Base-by-base conservation (phyloP, 2,329 filamentous ascomycete species). In the Penicillium frequentans region DNA sequence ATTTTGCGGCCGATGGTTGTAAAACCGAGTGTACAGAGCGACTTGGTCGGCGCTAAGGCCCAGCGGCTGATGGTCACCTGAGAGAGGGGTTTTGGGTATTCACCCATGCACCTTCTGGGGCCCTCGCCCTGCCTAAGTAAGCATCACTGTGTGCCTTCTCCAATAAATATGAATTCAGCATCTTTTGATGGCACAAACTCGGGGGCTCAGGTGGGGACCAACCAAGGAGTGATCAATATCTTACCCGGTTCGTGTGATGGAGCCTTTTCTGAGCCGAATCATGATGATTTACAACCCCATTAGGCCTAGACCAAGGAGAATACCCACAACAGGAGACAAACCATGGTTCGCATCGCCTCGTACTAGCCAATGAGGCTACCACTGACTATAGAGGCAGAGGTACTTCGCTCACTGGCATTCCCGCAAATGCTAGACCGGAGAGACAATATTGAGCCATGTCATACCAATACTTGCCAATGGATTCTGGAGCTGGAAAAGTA, bases 401-500 rank as follows among this genome's bases (percentile, higher is more conserved):
- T 55, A 14, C 46, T 55, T 10, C 45, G 23, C 16, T 59, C 54
- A 14, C 57, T 59, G 13, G 54, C 54, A 21, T 59, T 59, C 19
- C 54, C 54, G 2, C 27, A 57, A 14, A 67, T 62, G 56, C 47
- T 58, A 35, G 53, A 54, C 19, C 48, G 48, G 31, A 50, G 13
- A 14, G 31, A 59, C 3, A 54, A 54, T n/a, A 46, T 59, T 16
- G 54, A 54, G 33, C 37, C 16, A 39, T 29, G 46, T 5, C 39
- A 62, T 37, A n/a, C 26, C 5, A 31, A 56, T 29, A 62, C 55
- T 35, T 60, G 57, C 45, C 23, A 52, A n/a, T 62, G 59, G 61
- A 60, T 64, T 10, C 42, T 64, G 13, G 48, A 49, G 4, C 9
- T 59, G n/a, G 52, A 61, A 6, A 23, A 61, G 9, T 64, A 58